Base-by-base conservation (phyloP, 1,139 yeast species). In the Hansenula lynferdii region DNA sequence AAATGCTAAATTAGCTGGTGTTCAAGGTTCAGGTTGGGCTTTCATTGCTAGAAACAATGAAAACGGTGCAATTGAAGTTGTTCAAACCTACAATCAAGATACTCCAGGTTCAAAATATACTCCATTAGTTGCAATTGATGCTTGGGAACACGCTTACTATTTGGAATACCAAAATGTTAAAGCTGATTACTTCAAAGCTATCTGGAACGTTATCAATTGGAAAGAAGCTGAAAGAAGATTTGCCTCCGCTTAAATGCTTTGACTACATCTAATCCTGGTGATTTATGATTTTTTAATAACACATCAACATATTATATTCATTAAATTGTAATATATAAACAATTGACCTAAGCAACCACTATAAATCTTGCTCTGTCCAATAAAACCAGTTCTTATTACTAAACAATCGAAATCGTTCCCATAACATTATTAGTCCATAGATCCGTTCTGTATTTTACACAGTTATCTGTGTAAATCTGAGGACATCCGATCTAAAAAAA, bases 121-220 rank as follows among this genome's bases (percentile, higher is more conserved):
- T 40, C 96, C 97, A 36, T 71, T 90, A 63, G 75, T 90, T 44
- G 97, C 96, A 39, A 86, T 90, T 62, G 97, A 90, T 60, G 97
- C 97, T 46, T 90, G 97, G 97, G 97, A 90, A 67, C 97, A 90
- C 61, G 97, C 97, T 40, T 90, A 89, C 73, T 90, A 90, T 76
- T 75, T 90, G 67, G 97, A 90, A 67, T 90, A 90, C 73, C 85
- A 86, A 69, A 90, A 90, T 69, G 92, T 83, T 62, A 90, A 90
- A 75, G 95, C 68, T 36, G 96, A 90, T 62, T 90, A 90, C 71
- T 90, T 90, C 78, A 83, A 87, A 69, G 95, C 95, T 46, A 85
- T 90, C 65, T 90, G 97, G 97, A 84, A 86, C 60, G 96, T 90
- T 38, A 79, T 90, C 67, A 89, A 87, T 79, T 90, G 97, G 97